Base-by-base conservation (phyloP, 768 basidiomycete species). In the Neoboletus subvelutipes region DNA sequence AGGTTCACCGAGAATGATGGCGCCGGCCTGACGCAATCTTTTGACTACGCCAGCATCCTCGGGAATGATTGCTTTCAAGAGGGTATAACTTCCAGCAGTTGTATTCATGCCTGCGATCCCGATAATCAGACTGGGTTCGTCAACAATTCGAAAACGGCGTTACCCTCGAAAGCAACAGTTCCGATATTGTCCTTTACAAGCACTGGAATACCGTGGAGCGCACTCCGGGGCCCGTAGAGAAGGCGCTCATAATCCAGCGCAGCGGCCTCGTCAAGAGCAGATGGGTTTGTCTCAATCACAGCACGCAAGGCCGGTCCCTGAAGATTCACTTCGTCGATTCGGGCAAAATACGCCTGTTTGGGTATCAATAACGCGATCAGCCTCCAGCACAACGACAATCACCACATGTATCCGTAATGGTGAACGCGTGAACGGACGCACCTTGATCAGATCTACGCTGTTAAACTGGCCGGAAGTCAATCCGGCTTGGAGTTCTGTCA, bases 251-350 rank as follows among this genome's bases (percentile, higher is more conserved):
- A 42, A 53, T 77, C 76, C 12, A 77, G 69, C 2, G 48, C 55
- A 0, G 66, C 67, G 4, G 77, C 78, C 53, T 76, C 65, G 9
- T 46, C 40, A 20, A 78, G 57, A 7, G 77, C 77, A 22, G 64
- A 68, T 0, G 76, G 74, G 50, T 76, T 79, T 7, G 66, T 71
- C 56, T 77, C 73, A 20, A 79, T 67, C 18, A 78, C 72, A 1
- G 77, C 77, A n/a, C 71, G 75, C 17, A 78, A 55, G 3, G 28
- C 57, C 3, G 77, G 69, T 2, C 76, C 76, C 41, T 74, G 57
- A 15, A 71, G 54, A 61, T 79, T 79, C 17, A 78, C 77, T 66
- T 79, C 77, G 20, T 74, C 69, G 43, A 79, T 79, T 17, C 77
- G 71, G 18, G 72, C 67, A 45, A 78, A 65, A 56, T 79, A 78